A percentile compares a stretch with the other conserved stretches of the same genome.
phyloP scores from a whole-genome alignment of 805 yeast species.

The Cyberlindnera euphorbiiphila region DNA sequence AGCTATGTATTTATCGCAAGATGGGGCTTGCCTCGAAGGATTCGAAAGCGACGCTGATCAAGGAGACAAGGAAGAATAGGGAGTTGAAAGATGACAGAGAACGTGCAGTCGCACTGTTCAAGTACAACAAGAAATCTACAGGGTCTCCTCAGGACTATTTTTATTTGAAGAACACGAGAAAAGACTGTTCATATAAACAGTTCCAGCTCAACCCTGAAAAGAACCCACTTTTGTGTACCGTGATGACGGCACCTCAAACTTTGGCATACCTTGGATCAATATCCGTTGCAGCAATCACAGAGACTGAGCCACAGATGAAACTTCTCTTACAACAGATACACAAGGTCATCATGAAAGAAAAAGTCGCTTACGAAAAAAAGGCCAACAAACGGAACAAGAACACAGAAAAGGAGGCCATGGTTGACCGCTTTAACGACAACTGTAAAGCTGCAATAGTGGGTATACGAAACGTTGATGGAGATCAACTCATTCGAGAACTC shows the following conservation, averaged over 20 bases:
- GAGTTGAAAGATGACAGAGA: slow-evolving; percentile 17
- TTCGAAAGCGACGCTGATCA: slow-evolving; percentile 15
- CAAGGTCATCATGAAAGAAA: slow-evolving; percentile 13
- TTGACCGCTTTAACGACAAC: slow-evolving; percentile 8
- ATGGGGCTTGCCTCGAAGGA: slow-evolving; percentile 20
- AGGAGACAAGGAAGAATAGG: slow-evolving; percentile 14
- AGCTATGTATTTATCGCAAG: slow-evolving; percentile 19
- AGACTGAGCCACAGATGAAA: slow-evolving; percentile 16
- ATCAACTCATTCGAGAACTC: slow-evolving; percentile 5
- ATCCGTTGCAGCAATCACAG: slow-evolving; percentile 18
- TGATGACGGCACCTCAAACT: slow-evolving; percentile 12
- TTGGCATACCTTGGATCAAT: slow-evolving; percentile 18
- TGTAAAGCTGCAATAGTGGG: slow-evolving; percentile 14
- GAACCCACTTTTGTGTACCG: slow-evolving; percentile 18
- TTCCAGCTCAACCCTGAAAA: slow-evolving; percentile 18
- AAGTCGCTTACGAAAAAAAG: slow-evolving; percentile 5
- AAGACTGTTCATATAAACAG: slow-evolving; percentile 6
- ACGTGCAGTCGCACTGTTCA: slow-evolving; percentile 9
- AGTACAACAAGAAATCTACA: slow-evolving; percentile 14
- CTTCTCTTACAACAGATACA: slow-evolving; percentile 14
- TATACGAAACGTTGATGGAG: slow-evolving; percentile 7
- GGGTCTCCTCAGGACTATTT: slow-evolving; percentile 16
- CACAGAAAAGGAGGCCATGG: slow-evolving; percentile 5
- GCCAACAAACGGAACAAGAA: neutral
- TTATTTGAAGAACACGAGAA: slow-evolving; percentile 10